Evolutionary conservation across 1,284 basidiomycete species (phyloP), one percentile per base, ranked within the genome.

Genomic region (Polyporus tsugae): DNA sequence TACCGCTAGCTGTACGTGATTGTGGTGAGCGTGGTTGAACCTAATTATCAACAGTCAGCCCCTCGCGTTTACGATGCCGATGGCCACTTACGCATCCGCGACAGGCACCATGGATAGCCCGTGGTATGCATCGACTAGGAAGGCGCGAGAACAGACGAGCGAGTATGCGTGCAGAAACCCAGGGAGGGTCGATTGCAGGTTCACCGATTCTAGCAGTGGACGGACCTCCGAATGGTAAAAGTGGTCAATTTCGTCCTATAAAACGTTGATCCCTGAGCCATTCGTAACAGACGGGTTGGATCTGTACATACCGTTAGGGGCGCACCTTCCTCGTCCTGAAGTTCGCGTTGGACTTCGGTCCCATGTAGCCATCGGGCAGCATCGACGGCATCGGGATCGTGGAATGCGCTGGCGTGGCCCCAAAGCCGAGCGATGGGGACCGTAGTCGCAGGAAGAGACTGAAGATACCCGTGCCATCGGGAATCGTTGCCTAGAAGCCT

Each of bases 81-180:
- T 29, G 33, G 17, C 4, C 13, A 86, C 93, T 80, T 77, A 95
- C 88, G 90, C 86, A 80, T 97, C 96, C 36, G 95, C 95, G 69
- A 97, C 87, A 1, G 96, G 95, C 15, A 96, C 94, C 87, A 98
- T 93, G 1, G 93, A 88, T 25, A 96, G 83, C 1, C 91, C 90
- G 79, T 97, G 95, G 78, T 91, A 96, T 4, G 90, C 85, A 78
- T 98, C 96, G 64, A 97, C 89, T 63, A 94, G 82, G 81, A 98
- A 98, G 0, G 96, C 92, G 49, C 96, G 86, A 3, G 95, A 95
- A 11, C 91, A 93, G 52, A 97, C 94, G 36, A 97, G 86, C 4
- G 90, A 87, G 80, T 92, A 97, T 1, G 94, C 91, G 68, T 87
- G 85, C 64, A 87, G 82, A 75, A 93, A 95, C 2, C 85, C 87